A percentile compares a stretch with the other conserved stretches of the same genome.
These are phyloP conservation scores for Verticillium isaacii DNA, from an alignment of 2,329 filamentous ascomycete genomes.

Conservation along the genomic window DNA sequence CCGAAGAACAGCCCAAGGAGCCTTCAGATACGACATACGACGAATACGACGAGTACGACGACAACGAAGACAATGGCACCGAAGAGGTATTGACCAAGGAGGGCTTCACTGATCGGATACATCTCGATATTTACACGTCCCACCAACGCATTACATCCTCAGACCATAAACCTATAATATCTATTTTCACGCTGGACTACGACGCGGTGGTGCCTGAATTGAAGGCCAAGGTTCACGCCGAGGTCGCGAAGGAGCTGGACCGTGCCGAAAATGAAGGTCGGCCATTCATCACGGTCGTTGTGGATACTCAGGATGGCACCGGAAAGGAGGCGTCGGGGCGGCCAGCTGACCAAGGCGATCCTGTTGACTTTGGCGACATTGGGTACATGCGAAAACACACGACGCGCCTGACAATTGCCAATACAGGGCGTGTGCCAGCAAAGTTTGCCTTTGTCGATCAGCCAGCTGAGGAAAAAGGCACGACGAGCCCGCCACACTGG, in stretches of 20 bases:
- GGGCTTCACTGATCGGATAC: slow-evolving; percentile 49
- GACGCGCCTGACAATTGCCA: slow-evolving; percentile 77
- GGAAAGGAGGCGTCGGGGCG: slow-evolving; percentile 22
- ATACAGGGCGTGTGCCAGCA: slow-evolving; percentile 80
- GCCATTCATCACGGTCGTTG: slow-evolving; percentile 75
- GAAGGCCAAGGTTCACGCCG: slow-evolving; percentile 77
- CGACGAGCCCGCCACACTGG: slow-evolving; percentile 54
- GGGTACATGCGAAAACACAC: slow-evolving; percentile 62
- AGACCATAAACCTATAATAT: slow-evolving; percentile 88
- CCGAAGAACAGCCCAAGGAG: slow-evolving; percentile 32
- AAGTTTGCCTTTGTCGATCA: slow-evolving; percentile 76
- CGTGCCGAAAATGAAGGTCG: slow-evolving; percentile 87
- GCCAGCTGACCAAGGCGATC: slow-evolving; percentile 41
- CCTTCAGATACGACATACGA: slow-evolving; percentile 42
- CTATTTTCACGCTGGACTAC: slow-evolving; percentile 78
- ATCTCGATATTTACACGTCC: slow-evolving; percentile 68
- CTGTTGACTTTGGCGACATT: slow-evolving; percentile 75
- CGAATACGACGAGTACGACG: slow-evolving; percentile 59
- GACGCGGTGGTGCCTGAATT: slow-evolving; percentile 81
- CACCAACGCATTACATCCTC: slow-evolving; percentile 89
- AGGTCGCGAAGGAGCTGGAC: slow-evolving; percentile 84
- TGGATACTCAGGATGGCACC: slow-evolving; percentile 54
- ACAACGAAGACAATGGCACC: slow-evolving; percentile 42
- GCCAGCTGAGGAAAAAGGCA: slow-evolving; percentile 44
- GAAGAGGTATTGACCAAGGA: slow-evolving; percentile 53